Evolutionary conservation across 306 rosid genomes (phyloP), one percentile per base, ranked within the genome.

Genomic region (Urtica urens): DNA sequence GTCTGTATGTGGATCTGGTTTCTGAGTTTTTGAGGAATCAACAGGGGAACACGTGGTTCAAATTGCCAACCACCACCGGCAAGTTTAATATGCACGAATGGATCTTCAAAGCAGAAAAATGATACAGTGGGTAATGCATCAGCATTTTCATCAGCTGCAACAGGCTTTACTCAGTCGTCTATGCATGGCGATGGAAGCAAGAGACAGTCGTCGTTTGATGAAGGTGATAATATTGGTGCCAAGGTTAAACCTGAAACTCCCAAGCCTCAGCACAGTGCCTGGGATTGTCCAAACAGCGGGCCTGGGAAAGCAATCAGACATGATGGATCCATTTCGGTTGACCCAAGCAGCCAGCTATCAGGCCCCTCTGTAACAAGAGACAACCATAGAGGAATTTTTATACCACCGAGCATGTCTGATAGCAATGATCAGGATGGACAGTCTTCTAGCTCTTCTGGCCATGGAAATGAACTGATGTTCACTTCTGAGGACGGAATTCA

Each of bases 31-130:
- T 52, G 20, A 57, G 21, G 53, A 42, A 23, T 16, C 46, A 7
- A 38, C 62, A 87, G 96, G 94, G 93, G 79, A 54, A 65, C 71
- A 2, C 68, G 76, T 27, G 74, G 86, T 58, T 60, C 93, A 24
- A 67, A 55, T 65, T 69, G 73, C 61, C 83, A 69, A 37, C 67
- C 69, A 13, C 60, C 64, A 66, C 58, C 63, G 40, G 61, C 63
- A 28, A 64, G 64, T 53, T 26, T 68, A 50, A 59, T 60, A 44
- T 45, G 73, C 53, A 39, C 78, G 55, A 74, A 78, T 70, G 93
- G 76, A 69, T 64, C 64, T 62, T 29, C 77, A 15, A 80, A 76
- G 37, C 60, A 54, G 54, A 80, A 66, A 64, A 62, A 64, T 39
- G 96, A 83, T 38, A 24, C 77, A 26, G 56, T 48, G 46, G 64